phyloP scores from a whole-genome alignment of 306 rosid genomes.

The Mimosa bimucronata region DNA sequence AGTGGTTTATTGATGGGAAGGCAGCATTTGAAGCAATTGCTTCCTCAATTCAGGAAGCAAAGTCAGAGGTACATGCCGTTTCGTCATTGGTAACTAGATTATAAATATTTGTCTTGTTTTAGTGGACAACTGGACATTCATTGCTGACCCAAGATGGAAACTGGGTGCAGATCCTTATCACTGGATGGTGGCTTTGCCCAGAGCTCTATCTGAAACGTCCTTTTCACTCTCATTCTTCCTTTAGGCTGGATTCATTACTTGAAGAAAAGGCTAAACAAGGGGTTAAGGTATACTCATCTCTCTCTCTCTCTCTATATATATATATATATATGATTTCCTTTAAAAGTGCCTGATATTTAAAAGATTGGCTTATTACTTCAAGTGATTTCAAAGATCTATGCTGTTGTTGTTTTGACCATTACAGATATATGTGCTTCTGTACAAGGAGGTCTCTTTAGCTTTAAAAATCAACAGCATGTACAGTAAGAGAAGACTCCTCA shows the following conservation, averaged over 20 bases:
- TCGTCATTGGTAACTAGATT: slow-evolving; percentile 35
- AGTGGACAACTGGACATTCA: slow-evolving; percentile 1
- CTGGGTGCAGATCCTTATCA: slow-evolving; percentile 85
- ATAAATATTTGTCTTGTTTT: slow-evolving; percentile 15
- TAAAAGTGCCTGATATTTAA: slow-evolving; percentile 23
- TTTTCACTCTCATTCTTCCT: slow-evolving; percentile 67
- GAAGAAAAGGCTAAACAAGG: slow-evolving; percentile 96
- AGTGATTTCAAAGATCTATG: slow-evolving; percentile 57
- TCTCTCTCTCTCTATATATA: background rate
- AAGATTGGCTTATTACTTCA: slow-evolving; percentile 19
- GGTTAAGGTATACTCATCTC: slow-evolving; percentile 74
- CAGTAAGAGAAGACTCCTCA: slow-evolving; percentile 84
- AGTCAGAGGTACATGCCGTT: slow-evolving; percentile 71
- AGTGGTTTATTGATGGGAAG: slow-evolving; percentile 92
- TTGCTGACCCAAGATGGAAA: slow-evolving; percentile 35
- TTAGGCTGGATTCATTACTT: slow-evolving; percentile 73
- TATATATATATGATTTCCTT: background rate
- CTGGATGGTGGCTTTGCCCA: slow-evolving; percentile 99
- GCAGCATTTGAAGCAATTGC: slow-evolving; percentile 96
- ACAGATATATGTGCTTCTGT: slow-evolving; percentile 95
- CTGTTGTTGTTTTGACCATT: too few species aligned
- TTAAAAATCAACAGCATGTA: slow-evolving; percentile 88
- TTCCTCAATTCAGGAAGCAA: slow-evolving; percentile 88
- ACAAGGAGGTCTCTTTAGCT: slow-evolving; percentile 97
- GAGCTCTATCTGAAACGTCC: slow-evolving; percentile 90